Percentiles rank a stretch among this genome's conserved stretches.
These are phyloP conservation scores for Monilinia vaccinii-corymbosi DNA, from an alignment of 2,329 filamentous ascomycete genomes.

Conservation along the genomic window DNA sequence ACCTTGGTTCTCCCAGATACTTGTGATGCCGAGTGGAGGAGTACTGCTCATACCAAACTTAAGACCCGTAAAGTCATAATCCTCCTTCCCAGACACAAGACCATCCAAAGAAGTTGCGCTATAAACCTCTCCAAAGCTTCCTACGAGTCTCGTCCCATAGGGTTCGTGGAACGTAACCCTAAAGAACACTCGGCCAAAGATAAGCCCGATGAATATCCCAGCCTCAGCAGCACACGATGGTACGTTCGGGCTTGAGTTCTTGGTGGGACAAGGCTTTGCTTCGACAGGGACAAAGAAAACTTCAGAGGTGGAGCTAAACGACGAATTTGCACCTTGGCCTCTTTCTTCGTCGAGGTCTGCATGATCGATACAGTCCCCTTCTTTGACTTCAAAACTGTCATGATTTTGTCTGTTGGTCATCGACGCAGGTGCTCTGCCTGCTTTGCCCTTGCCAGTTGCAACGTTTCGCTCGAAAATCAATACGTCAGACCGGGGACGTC, in stretches of 20 bases:
- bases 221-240: not conserved
- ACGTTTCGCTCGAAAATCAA: not conserved
- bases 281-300: not conserved
- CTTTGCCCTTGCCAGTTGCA: not conserved
- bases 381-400: too few species aligned
- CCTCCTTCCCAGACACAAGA: not conserved
- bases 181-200: not conserved
- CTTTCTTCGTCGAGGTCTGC: not conserved
- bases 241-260: not conserved
- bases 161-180: not conserved
- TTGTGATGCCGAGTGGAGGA: not conserved
- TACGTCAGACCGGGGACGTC: not conserved
- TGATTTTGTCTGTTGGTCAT: not conserved
- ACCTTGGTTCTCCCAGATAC: not conserved
- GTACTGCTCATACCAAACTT: not conserved
- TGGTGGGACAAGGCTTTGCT: not conserved
- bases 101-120: not conserved
- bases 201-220: too few species aligned
- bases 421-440: not conserved
- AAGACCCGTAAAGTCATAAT: not conserved
- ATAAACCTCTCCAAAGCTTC: not conserved
- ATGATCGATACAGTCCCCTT: too few species aligned
- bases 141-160: not conserved
- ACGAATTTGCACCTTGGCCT: too few species aligned
- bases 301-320: not conserved